A percentile compares a stretch with the other conserved stretches of the same genome.
Conservation (phyloP, 306 rosid species). For the Herpetospermum pedunculosum region DNA sequence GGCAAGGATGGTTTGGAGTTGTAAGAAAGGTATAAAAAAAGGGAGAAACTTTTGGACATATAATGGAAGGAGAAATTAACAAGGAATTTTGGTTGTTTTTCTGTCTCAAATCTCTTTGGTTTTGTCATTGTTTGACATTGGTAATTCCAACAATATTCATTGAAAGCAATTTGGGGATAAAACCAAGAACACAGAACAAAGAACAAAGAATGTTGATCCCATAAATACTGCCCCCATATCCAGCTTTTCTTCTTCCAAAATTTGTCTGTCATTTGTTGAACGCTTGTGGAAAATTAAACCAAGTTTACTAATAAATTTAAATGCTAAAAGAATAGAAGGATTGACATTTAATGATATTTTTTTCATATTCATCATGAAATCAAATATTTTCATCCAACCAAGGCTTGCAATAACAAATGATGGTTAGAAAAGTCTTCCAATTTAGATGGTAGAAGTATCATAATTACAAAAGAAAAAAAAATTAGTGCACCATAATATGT, state of each 20-base stretch:
- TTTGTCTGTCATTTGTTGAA: too few species aligned
- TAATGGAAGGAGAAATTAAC: background rate
- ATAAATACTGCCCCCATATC: background rate
- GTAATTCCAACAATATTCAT: background rate
- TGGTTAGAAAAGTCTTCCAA: too few species aligned
- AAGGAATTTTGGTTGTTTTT: background rate
- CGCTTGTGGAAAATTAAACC: too few species aligned
- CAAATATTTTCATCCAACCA: too few species aligned
- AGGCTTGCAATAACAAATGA: too few species aligned
- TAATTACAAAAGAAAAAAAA: too few species aligned
- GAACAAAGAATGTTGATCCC: background rate
- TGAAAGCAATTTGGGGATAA: background rate
- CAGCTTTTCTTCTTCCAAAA: background rate
- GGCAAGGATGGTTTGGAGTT: background rate
- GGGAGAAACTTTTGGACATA: background rate
- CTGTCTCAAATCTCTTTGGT: background rate
- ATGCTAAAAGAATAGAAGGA: too few species aligned
- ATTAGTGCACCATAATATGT: too few species aligned
- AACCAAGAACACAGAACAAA: constrained; percentile 2
- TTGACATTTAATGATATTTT: too few species aligned
- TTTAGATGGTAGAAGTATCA: too few species aligned
- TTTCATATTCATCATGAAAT: too few species aligned
- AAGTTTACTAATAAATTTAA: too few species aligned
- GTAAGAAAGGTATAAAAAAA: background rate
- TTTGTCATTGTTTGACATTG: background rate